A percentile compares a stretch with the other conserved stretches of the same genome.
These are phyloP conservation scores for Umbellularia californica DNA, from an alignment of 164 flowering plant genomes.

Conservation along the genomic window DNA sequence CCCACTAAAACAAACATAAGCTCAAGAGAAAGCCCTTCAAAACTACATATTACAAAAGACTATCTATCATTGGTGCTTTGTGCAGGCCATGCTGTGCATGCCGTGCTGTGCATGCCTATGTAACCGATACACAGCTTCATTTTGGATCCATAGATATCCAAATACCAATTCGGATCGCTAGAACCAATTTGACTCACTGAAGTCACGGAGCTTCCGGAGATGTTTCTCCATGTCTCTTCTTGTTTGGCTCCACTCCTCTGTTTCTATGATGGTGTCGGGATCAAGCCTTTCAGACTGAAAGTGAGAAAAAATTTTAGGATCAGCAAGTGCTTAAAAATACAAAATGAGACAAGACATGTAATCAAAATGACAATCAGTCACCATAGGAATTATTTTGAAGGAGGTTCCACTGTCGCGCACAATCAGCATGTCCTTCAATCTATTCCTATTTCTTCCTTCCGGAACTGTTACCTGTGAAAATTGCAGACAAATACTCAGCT, in stretches of 20 bases:
- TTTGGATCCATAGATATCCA: background rate
- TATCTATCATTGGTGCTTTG: too few species aligned
- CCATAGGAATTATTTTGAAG: conserved; percentile 74
- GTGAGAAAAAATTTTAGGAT: background rate
- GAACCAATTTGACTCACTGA: conserved; percentile 84
- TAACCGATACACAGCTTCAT: too few species aligned
- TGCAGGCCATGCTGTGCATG: too few species aligned
- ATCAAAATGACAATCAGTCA: conserved; percentile 17
- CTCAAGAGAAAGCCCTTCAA: too few species aligned
- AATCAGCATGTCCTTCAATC: conserved; percentile 72
- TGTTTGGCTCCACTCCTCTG: conserved; percentile 76
- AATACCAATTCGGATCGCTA: conserved; percentile 17
- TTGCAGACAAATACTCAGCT: background rate
- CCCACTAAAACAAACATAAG: too few species aligned
- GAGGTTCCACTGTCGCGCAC: conserved; percentile 76
- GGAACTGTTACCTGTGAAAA: conserved; percentile 68
- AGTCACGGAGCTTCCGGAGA: conserved; percentile 85
- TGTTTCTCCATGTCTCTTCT: conserved; percentile 89
- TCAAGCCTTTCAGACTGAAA: conserved; percentile 69
- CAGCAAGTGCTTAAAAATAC: conserved; percentile 1
- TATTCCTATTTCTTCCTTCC: conserved; percentile 71
- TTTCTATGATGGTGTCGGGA: conserved; percentile 73
- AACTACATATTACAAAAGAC: too few species aligned
- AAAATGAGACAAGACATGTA: background rate
- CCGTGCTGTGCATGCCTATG: too few species aligned